Percentiles rank a stretch among this genome's conserved stretches.
These are phyloP conservation scores for Trametes gibbosa DNA, from an alignment of 768 basidiomycete species.

Conservation along the genomic window DNA sequence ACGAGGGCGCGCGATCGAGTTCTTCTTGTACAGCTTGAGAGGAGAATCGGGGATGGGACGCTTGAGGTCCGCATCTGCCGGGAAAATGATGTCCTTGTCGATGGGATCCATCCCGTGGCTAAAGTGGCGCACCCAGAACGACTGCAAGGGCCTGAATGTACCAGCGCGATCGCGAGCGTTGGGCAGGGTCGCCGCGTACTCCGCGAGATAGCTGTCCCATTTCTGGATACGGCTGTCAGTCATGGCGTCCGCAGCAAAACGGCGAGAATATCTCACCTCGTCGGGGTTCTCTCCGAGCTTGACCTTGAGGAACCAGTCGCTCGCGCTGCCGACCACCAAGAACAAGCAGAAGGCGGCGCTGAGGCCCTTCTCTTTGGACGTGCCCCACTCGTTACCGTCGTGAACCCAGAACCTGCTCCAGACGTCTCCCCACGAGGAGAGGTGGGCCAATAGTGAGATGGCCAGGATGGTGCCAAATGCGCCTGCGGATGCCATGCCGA, in stretches of 20 bases:
- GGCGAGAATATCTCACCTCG: constrained; percentile 41
- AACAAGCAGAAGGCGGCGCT: constrained; percentile 57
- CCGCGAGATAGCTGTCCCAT: constrained; percentile 67
- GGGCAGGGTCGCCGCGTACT: constrained; percentile 54
- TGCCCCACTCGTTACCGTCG: constrained; percentile 52
- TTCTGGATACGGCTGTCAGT: constrained; percentile 38
- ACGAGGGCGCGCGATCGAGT: constrained; percentile 13
- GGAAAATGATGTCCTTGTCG: constrained; percentile 29
- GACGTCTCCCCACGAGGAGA: constrained; percentile 54
- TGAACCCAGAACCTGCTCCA: constrained; percentile 62
- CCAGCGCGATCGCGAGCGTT: constrained; percentile 48
- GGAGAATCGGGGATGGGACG: constrained; percentile 15
- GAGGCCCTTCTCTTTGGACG: constrained; percentile 53
- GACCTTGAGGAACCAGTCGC: constrained; percentile 54
- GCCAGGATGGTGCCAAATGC: constrained; percentile 54
- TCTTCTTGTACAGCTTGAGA: constrained; percentile 22
- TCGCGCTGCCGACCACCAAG: constrained; percentile 41
- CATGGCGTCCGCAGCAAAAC: neutral
- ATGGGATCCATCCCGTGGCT: constrained; percentile 19
- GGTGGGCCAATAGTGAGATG: constrained; percentile 51
- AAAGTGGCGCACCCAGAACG: constrained; percentile 49
- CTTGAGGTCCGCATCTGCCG: constrained; percentile 26
- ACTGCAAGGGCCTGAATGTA: constrained; percentile 49
- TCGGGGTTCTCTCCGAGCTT: constrained; percentile 69
- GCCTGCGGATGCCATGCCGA: constrained; percentile 51